phyloP scores from a whole-genome alignment of 2,329 filamentous ascomycete genomes.

The Pseudogymnoascus sp. region DNA sequence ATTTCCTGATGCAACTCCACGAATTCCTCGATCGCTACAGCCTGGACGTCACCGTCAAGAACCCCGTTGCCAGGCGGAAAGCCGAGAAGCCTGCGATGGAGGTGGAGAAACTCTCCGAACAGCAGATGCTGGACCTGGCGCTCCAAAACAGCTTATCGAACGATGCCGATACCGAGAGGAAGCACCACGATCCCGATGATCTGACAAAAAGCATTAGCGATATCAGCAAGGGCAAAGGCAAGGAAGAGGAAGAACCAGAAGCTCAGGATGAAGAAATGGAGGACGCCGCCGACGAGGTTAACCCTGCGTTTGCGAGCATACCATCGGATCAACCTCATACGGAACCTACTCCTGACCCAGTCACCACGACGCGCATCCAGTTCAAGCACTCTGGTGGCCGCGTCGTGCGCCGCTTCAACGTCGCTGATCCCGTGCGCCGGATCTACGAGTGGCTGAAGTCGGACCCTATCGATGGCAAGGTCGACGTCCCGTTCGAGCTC shows the following conservation, averaged over 20 bases:
- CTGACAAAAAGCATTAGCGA: slow-evolving; percentile 62
- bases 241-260: slow-evolving; percentile 34
- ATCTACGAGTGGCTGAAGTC: slow-evolving; percentile 98
- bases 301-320: slow-evolving; percentile 59
- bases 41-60: slow-evolving; percentile 78
- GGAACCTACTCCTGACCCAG: slow-evolving; percentile 67
- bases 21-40: slow-evolving; percentile 98
- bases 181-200: slow-evolving; percentile 75
- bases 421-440: slow-evolving; percentile 68
- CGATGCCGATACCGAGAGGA: slow-evolving; percentile 37
- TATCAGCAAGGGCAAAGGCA: slow-evolving; percentile 48
- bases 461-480: slow-evolving; percentile 72
- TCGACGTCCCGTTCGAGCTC: slow-evolving; percentile 74
- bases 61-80: slow-evolving; percentile 77
- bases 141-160: slow-evolving; percentile 74
- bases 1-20: slow-evolving; percentile 85
- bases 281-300: slow-evolving; percentile 21
- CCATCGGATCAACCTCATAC: slow-evolving; percentile 64
- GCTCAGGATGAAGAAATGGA: slow-evolving; percentile 34
- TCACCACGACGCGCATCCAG: slow-evolving; percentile 78
- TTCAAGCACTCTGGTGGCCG: slow-evolving; percentile 81
- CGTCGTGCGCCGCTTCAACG: slow-evolving; percentile 76
- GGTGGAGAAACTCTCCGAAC: slow-evolving; percentile 85
- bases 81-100: slow-evolving; percentile 63
- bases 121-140: slow-evolving; percentile 94